Base-by-base conservation (phyloP, 192 early-diverging fungal species). In the Coemansia sp. region DNA sequence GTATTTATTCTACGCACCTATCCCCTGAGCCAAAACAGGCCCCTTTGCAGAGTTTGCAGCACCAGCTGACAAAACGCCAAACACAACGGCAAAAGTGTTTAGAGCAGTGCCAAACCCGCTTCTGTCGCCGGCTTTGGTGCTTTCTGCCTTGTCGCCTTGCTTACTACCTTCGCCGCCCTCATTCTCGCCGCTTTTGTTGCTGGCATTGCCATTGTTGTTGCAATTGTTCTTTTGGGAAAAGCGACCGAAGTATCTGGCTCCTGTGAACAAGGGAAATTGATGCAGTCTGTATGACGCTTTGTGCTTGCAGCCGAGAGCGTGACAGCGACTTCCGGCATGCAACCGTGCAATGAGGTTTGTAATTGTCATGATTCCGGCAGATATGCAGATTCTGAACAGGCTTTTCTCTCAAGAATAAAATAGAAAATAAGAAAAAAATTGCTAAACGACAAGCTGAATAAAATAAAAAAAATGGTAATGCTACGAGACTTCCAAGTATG, bases 311-410 rank as follows among this genome's bases (percentile, higher is more conserved):
- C 20, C 42, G 48, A 62, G 56, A 66, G 67, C 63, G 67, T 64
- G 70, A 68, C 49, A 42, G 32, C 59, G 66, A 61, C 70, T 72
- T 77, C 70, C 69, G 30, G 56, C 45, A 61, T 36, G 61, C 58
- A 70, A 73, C 67, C 60, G 67, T 48, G 70, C 42, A 61, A 70
- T 38, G 32, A 54, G 58, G 38, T 45, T 63, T 30, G 64, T 67
- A 59, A 78, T 64, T 42, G 70, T 31, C 76, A 78, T 78, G 48
- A 18, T 42, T 40, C 18, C 10, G 25, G 61, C 4, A 31, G 49
- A 63, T 22, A 16, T 56, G 12, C 34, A 38, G 36, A 29, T 45
- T 20, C 4, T 28, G 48, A 29, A n/a, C n/a, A n/a, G n/a, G n/a
- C n/a, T n/a, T n/a, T n/a, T n/a, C n/a, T n/a, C n/a, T n/a, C n/a